Conservation (phyloP, 179 eudicot species). For the Actinidia arguta region DNA sequence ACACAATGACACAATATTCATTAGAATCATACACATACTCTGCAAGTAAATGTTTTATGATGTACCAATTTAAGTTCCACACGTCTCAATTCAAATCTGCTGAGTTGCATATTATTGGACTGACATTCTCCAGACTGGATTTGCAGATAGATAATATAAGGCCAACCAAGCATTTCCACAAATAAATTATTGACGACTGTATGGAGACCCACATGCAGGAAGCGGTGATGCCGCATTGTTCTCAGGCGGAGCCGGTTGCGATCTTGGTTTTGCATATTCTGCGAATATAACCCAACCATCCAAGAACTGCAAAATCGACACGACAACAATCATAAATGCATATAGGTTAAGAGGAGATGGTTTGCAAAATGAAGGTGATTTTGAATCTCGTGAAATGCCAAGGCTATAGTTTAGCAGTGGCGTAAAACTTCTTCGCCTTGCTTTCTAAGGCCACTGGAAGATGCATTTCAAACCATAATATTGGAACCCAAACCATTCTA, state of each 20-base stretch:
- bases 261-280: constrained; percentile 21
- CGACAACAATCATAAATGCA: not conserved
- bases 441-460: not conserved
- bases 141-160: not conserved
- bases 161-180: not conserved
- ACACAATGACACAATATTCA: not conserved
- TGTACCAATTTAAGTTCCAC: not conserved
- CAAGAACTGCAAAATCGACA: constrained; percentile 13
- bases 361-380: too few relatives aligned
- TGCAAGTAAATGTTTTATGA: not conserved
- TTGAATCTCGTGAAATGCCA: too few relatives aligned
- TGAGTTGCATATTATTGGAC: not conserved
- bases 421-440: too few relatives aligned
- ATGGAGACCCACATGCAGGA: constrained; percentile 5
- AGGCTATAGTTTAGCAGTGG: too few relatives aligned
- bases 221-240: not conserved
- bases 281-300: constrained; percentile 26
- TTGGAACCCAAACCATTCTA: not conserved
- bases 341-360: not conserved
- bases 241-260: not conserved
- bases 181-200: constrained; percentile 3
- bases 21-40: not conserved
- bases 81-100: not conserved
- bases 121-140: not conserved
- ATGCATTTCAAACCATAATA: not conserved